Percentiles rank a stretch among this genome's conserved stretches.
These are phyloP conservation scores for Raphanus sativus DNA, from an alignment of 345 rosid genomes.

Conservation along the genomic window DNA sequence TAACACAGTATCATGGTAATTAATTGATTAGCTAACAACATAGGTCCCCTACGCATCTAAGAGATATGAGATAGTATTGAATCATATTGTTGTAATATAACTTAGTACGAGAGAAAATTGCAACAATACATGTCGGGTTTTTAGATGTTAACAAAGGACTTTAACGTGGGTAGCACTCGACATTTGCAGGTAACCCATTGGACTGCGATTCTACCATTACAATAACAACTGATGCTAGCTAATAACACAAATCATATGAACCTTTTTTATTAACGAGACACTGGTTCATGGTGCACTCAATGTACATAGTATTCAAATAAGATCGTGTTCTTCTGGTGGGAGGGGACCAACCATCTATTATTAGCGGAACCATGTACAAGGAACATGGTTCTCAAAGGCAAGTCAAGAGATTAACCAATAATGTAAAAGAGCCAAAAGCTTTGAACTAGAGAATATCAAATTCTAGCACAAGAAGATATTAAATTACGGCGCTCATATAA, in stretches of 20 bases:
- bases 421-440: not conserved
- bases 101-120: no score
- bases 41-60: not conserved
- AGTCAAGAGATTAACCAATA: not conserved
- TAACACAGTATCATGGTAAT: not conserved
- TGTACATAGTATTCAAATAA: not conserved
- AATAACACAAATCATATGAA: not conserved
- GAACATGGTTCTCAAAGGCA: not conserved
- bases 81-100: no score
- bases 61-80: no score
- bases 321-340: not conserved
- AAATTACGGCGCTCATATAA: not conserved
- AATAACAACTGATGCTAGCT: not conserved
- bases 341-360: not conserved
- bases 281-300: not conserved
- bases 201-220: not conserved
- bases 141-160: not conserved
- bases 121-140: no score
- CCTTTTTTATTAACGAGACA: not conserved
- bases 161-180: not conserved
- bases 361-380: slow-evolving; percentile 2
- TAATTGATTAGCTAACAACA: not conserved
- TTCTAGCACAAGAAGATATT: not conserved
- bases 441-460: not conserved
- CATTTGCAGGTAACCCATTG: not conserved